phyloP scores from a whole-genome alignment of 192 early-diverging fungal species.

The Podila verticillata region DNA sequence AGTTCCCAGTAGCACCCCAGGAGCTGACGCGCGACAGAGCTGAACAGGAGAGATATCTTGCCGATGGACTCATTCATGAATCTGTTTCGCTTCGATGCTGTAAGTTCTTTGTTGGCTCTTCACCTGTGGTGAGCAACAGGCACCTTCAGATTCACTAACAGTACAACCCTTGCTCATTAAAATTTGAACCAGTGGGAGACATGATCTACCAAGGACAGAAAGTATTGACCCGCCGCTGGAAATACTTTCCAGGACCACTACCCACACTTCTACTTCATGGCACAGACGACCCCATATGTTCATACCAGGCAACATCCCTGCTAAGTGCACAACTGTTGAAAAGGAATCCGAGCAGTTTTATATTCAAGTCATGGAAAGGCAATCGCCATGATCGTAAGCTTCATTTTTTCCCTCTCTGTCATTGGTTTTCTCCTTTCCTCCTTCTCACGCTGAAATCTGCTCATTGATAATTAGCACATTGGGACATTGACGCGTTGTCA shows the following conservation, averaged over 20 bases:
- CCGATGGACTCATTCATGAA: conserved; percentile 26
- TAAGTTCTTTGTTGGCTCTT: conserved; percentile 2
- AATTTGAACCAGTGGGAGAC: conserved; percentile 24
- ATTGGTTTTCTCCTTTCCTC: not conserved
- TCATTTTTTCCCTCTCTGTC: not conserved
- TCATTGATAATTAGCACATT: conserved; percentile 20
- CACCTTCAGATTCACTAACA: not conserved
- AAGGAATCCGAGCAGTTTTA: conserved; percentile 7
- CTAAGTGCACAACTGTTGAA: conserved; percentile 7
- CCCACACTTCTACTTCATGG: conserved; percentile 37
- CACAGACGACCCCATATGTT: conserved; percentile 35
- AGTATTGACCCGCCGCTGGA: conserved; percentile 35
- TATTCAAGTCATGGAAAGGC: conserved; percentile 36
- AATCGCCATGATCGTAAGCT: conserved; percentile 38
- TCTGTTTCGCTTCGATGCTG: conserved; percentile 33
- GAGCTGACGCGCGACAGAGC: conserved; percentile 31
- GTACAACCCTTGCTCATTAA: not conserved
- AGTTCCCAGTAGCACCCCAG: conserved; percentile 11
- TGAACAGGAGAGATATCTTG: conserved; percentile 16
- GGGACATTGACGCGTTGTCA: conserved; percentile 27
- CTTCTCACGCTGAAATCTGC: not conserved
- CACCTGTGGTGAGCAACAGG: not conserved
- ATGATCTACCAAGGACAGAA: conserved; percentile 51
- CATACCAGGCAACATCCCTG: conserved; percentile 14
- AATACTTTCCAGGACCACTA: conserved; percentile 24